Base-by-base conservation (phyloP, 257 asterid species). In the Jacaranda mimosifolia region DNA sequence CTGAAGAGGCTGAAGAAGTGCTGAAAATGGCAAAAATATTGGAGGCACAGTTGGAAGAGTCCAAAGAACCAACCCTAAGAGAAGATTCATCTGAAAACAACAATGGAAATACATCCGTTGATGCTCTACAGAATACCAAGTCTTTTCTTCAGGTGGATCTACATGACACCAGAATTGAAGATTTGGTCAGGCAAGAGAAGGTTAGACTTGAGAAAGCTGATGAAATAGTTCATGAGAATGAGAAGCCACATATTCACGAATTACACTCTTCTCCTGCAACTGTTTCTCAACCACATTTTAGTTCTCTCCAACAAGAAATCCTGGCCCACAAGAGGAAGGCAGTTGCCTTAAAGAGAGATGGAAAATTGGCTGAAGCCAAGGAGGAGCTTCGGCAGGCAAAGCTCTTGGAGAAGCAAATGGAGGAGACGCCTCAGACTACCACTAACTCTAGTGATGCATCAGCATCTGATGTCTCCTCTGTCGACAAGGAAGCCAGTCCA, bases 341-440 rank as follows among this genome's bases (percentile, higher is more conserved):
- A 19, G 56, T 96, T 46, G 81, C 93, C 49, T 79, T 91, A n/a
- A 96, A 96, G 87, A 89, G 98, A 80, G 97, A 91, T 9, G 98
- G 99, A 71, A 91, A 93, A 63, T 42, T 93, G 72, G 86, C 85
- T 9, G 97, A 91, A 84, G 99, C 99, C n/a, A 96, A 93, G 85
- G 98, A 93, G 84, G 98, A 94, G 82, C 92, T 96, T 74, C 79
- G 94, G 36, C 87, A 87, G 81, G 97, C 99, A 69, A 96, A 91
- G 86, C 88, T 88, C 74, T 73, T 96, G 76, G 99, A 90, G 81
- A 96, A 93, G 85, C 83, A 49, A 6, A 11, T 53, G 75, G 91
- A 89, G 77, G 86, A 73, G 35, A 70, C 57, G 17, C 78, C 89
- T 78, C 86, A 70, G 59, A 66, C 81, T 5, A 55, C 76, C 75